phyloP scores from a whole-genome alignment of 2,329 filamentous ascomycete genomes.

The Phyllosticta capitalensis region DNA sequence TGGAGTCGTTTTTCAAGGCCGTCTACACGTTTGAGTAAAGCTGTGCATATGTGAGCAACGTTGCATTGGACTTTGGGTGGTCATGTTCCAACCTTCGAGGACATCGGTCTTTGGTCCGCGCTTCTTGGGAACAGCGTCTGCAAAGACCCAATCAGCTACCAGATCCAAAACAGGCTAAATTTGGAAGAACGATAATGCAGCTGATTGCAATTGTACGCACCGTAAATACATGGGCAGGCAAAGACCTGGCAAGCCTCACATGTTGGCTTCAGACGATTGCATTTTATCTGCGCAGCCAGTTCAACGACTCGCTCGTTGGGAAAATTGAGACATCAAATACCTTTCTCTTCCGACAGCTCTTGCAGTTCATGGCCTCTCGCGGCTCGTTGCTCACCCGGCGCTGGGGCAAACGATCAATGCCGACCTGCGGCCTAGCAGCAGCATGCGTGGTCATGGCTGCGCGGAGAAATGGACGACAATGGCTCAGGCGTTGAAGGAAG shows the following conservation, averaged over 20 bases:
- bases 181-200: not conserved
- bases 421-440: conserved; percentile 56
- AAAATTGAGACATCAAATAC: conserved; percentile 36
- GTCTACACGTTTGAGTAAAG: conserved; percentile 74
- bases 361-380: conserved; percentile 90
- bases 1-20: conserved; percentile 73
- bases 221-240: conserved; percentile 79
- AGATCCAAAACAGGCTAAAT: not conserved
- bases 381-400: conserved; percentile 65
- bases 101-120: conserved; percentile 85
- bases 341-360: conserved; percentile 87
- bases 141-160: conserved; percentile 9
- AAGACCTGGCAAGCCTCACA: conserved; percentile 88
- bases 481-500: not conserved
- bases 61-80: not conserved
- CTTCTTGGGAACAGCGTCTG: conserved; percentile 84
- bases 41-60: conserved; percentile 21
- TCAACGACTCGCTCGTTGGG: conserved; percentile 10
- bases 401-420: conserved; percentile 68
- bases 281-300: conserved; percentile 62
- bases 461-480: not conserved
- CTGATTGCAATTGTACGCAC: conserved; percentile 37
- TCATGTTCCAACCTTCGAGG: conserved; percentile 43
- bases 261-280: conserved; percentile 72
- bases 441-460: conserved; percentile 27